phyloP scores from a whole-genome alignment of 139 green algal genomes.

The Zygnema cylindricum region DNA sequence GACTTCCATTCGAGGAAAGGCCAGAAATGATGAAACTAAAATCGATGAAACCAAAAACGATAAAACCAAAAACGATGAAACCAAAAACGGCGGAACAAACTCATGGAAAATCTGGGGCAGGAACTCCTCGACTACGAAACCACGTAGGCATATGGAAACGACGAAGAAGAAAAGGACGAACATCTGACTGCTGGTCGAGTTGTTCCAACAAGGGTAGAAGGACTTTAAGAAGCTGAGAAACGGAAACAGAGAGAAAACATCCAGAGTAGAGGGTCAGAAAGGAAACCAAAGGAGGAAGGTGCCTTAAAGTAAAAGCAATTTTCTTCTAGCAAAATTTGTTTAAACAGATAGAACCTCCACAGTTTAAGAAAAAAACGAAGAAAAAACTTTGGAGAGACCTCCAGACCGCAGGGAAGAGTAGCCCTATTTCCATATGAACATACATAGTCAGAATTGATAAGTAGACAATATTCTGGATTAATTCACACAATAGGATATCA shows the following conservation, averaged over 20 bases:
- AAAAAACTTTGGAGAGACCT: no score
- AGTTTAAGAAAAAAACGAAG: no score
- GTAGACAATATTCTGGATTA: no score
- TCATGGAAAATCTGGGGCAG: not conserved
- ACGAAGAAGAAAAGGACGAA: constrained; percentile 66
- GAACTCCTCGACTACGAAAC: constrained; percentile 54
- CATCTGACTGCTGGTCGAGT: constrained; percentile 64
- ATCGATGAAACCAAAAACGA: no score
- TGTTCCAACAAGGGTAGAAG: constrained; percentile 73
- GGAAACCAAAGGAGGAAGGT: not conserved
- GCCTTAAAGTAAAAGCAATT: no score
- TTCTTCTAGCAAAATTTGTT: no score
- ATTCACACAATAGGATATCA: no score
- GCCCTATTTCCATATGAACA: no score
- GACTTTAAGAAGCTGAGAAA: constrained; percentile 61
- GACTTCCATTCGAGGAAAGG: not conserved
- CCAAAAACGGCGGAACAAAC: not conserved
- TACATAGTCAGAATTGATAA: no score
- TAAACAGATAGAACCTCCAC: no score
- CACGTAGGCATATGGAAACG: constrained; percentile 63
- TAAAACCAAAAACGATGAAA: no score
- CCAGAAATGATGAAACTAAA: not conserved
- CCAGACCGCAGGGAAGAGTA: no score
- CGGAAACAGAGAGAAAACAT: not conserved
- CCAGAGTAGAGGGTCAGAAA: not conserved